These are phyloP conservation scores for Microbotryum intermedium DNA, from an alignment of 1,284 basidiomycete genomes.

Conservation along the genomic window DNA sequence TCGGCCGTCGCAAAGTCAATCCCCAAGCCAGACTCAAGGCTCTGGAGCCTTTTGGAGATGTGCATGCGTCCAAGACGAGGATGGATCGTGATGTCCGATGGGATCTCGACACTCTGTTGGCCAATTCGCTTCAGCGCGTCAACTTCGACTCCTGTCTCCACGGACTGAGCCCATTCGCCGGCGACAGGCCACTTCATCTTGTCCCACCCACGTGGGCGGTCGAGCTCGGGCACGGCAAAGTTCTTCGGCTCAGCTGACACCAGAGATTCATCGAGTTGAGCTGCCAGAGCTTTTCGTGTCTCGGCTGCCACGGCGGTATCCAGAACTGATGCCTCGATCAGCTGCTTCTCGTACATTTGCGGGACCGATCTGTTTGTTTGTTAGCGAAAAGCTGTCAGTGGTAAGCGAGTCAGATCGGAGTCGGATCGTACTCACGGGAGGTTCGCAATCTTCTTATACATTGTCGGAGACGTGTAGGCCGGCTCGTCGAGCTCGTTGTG, in stretches of 20 bases:
- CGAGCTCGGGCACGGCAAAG: slow-evolving; percentile 51
- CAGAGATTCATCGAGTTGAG: slow-evolving; percentile 55
- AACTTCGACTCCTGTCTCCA: slow-evolving; percentile 58
- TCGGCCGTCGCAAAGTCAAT: slow-evolving; percentile 84
- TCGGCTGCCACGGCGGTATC: slow-evolving; percentile 46
- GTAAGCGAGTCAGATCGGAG: background rate
- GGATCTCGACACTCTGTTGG: slow-evolving; percentile 59
- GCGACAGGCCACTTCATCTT: slow-evolving; percentile 63
- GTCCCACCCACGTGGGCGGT: slow-evolving; percentile 54
- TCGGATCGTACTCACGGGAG: slow-evolving; percentile 5
- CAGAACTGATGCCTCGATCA: slow-evolving; percentile 56
- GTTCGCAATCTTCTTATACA: slow-evolving; percentile 23
- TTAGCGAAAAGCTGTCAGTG: slow-evolving; percentile 66
- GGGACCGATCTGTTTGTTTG: slow-evolving; percentile 64
- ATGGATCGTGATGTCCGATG: slow-evolving; percentile 64
- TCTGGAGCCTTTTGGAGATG: slow-evolving; percentile 64
- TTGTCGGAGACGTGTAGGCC: slow-evolving; percentile 64
- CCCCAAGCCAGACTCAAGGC: slow-evolving; percentile 58
- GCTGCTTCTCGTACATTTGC: slow-evolving; percentile 65
- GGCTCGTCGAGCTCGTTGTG: slow-evolving; percentile 90
- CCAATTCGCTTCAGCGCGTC: slow-evolving; percentile 53
- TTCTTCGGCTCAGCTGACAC: slow-evolving; percentile 46
- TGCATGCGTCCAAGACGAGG: slow-evolving; percentile 61
- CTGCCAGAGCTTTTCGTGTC: slow-evolving; percentile 53
- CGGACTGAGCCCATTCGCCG: slow-evolving; percentile 48